Conservation (phyloP, 345 rosid genomes). For the Balakata baccata region DNA sequence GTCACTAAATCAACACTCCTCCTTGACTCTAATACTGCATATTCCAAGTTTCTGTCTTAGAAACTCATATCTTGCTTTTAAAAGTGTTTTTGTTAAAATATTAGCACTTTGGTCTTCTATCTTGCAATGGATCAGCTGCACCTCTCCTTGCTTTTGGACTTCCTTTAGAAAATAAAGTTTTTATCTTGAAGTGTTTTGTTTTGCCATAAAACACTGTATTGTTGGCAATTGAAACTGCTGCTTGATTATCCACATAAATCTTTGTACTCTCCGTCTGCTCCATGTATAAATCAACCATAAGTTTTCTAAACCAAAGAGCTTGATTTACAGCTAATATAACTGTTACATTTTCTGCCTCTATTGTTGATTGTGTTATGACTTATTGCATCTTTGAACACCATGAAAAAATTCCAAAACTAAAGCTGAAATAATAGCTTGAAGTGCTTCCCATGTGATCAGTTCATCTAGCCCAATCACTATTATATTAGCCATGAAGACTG, state of each 20-base stretch:
- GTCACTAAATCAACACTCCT: no score
- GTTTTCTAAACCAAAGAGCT: not conserved
- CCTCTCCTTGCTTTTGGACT: no score
- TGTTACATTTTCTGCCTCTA: not conserved
- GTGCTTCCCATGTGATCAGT: not conserved
- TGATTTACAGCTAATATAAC: not conserved
- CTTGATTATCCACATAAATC: not conserved
- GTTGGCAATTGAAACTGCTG: not conserved
- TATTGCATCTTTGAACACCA: no score
- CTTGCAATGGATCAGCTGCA: no score
- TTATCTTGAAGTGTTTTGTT: no score
- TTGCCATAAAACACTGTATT: no score
- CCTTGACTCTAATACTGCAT: no score
- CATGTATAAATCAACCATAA: not conserved
- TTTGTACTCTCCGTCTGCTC: not conserved
- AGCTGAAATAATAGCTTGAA: not conserved
- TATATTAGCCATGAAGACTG: not conserved
- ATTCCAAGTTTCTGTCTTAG: no score
- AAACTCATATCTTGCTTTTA: no score
- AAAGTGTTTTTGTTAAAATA: no score
- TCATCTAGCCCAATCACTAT: not conserved
- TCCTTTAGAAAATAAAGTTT: no score
- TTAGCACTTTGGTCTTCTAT: no score
- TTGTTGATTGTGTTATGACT: not conserved
- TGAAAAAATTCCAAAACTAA: not conserved